Percentiles rank a stretch among this genome's conserved stretches.
Evolutionary conservation across 106 monocot species (phyloP).

Genomic region (Agapanthus africanus): DNA sequence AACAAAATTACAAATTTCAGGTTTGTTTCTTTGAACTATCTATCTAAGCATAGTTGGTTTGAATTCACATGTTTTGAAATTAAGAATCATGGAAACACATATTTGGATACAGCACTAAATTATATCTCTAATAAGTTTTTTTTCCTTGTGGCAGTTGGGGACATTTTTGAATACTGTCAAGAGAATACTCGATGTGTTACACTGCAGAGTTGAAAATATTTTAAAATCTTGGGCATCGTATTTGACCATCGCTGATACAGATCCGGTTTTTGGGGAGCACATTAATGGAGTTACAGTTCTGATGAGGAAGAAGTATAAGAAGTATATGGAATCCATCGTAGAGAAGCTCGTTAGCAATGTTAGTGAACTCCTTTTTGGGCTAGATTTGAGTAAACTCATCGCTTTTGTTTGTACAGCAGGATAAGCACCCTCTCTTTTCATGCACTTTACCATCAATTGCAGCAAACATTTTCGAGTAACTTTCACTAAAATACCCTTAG

Average conservation of each 20-base stretch:
- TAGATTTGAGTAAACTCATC: too few species aligned
- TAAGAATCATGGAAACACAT: too few species aligned
- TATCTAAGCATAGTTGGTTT: too few species aligned
- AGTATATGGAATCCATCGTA: constrained; percentile 76
- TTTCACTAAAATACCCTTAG: too few species aligned
- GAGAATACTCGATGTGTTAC: constrained; percentile 76
- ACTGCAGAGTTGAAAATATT: constrained; percentile 48
- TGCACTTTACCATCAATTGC: not conserved
- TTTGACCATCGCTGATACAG: constrained; percentile 34
- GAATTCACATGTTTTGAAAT: too few species aligned
- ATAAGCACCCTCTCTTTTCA: not conserved
- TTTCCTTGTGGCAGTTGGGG: constrained; percentile 54
- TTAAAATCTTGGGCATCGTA: constrained; percentile 59
- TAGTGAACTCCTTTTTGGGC: too few species aligned
- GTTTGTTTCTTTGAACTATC: too few species aligned
- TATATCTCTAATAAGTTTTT: not conserved
- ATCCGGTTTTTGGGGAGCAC: constrained; percentile 61
- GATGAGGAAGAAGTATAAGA: constrained; percentile 85
- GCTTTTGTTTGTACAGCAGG: too few species aligned
- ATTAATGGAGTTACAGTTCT: constrained; percentile 66
- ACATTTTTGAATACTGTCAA: constrained; percentile 78
- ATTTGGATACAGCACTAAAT: too few species aligned
- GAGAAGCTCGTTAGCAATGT: constrained; percentile 81
- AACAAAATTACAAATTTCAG: too few species aligned
- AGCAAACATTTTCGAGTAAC: not conserved